Base-by-base conservation (phyloP, 257 asterid species). In the Catharanthus roseus region DNA sequence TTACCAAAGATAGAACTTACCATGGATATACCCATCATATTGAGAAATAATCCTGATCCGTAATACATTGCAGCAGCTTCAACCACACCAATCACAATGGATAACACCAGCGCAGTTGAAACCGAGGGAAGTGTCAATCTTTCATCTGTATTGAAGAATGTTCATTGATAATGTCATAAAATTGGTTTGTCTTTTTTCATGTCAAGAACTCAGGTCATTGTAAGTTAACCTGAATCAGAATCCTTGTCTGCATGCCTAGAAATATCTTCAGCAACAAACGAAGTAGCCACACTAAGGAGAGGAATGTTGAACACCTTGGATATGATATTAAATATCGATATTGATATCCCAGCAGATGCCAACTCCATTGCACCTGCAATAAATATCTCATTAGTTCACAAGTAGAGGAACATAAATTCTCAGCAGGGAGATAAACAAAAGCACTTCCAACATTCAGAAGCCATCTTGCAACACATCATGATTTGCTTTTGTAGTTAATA, bases 251-350 rank as follows among this genome's bases (percentile, higher is more conserved):
- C 71, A 55, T 75, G 44, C 72, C 51, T 47, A 19, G 85, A 74
- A 73, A 81, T 74, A 70, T 81, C 85, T 74, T 77, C 85, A 21
- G 85, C 85, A 68, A 81, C 85, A 23, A 81, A 81, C 2, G 85
- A 81, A 24, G 85, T 81, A 41, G 85, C 73, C 67, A 81, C 82
- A 55, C 80, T 77, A 24, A 81, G 85, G 38, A 81, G 82, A 67
- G 85, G 85, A 42, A 81, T 81, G 73, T 81, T 81, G 72, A 81
- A 81, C 74, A 81, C 77, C 80, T 81, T 81, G 16, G 85, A 81
- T 62, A 77, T 62, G 31, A 74, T 71, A 70, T 74, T 77, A 69
- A 81, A 81, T 41, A 81, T 74, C 36, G 82, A 81, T 31, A 81
- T 36, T 5, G 85, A 81, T 61, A 81, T 29, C 21, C 85, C 85